Percentiles rank a stretch among this genome's conserved stretches.
phyloP scores from a whole-genome alignment of 345 rosid species.

The Hypericum androsaemum region DNA sequence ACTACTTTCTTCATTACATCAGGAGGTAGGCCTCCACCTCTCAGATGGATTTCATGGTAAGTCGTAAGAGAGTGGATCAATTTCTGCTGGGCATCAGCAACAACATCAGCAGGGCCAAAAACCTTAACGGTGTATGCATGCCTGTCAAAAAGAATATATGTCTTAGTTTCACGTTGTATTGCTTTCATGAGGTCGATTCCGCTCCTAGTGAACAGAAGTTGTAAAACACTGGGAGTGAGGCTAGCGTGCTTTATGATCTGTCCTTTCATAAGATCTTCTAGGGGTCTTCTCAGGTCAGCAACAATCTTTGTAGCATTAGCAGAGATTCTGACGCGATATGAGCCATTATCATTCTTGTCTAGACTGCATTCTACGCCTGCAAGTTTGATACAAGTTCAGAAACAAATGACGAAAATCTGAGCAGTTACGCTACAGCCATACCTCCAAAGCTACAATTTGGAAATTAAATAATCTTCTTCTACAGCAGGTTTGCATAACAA shows the following conservation, averaged over 20 bases:
- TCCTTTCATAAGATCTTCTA: slow-evolving; percentile 77
- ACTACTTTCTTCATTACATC: slow-evolving; percentile 71
- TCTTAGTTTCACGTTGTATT: slow-evolving; percentile 49
- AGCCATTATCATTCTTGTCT: slow-evolving; percentile 40
- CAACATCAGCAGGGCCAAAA: slow-evolving; percentile 46
- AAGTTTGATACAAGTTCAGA: background rate
- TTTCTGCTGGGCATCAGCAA: slow-evolving; percentile 42
- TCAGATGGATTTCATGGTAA: slow-evolving; percentile 53
- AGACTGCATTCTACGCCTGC: slow-evolving; percentile 44
- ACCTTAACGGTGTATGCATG: slow-evolving; percentile 35
- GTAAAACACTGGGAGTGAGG: slow-evolving; percentile 44
- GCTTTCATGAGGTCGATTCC: slow-evolving; percentile 44
- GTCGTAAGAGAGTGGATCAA: slow-evolving; percentile 42
- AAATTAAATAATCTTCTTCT: too few species aligned
- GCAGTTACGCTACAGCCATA: slow-evolving; percentile 1
- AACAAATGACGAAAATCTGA: background rate
- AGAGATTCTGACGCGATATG: slow-evolving; percentile 52
- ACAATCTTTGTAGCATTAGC: slow-evolving; percentile 67
- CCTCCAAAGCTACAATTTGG: too few species aligned
- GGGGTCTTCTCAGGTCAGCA: slow-evolving; percentile 68
- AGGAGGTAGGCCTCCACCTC: slow-evolving; percentile 46
- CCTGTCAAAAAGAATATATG: slow-evolving; percentile 51
- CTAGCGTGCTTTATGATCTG: slow-evolving; percentile 40
- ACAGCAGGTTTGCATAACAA: too few species aligned
- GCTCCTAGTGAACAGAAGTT: slow-evolving; percentile 53